These are phyloP conservation scores for Trichoderma aggressivum DNA, from an alignment of 2,329 filamentous ascomycete species.

Conservation along the genomic window DNA sequence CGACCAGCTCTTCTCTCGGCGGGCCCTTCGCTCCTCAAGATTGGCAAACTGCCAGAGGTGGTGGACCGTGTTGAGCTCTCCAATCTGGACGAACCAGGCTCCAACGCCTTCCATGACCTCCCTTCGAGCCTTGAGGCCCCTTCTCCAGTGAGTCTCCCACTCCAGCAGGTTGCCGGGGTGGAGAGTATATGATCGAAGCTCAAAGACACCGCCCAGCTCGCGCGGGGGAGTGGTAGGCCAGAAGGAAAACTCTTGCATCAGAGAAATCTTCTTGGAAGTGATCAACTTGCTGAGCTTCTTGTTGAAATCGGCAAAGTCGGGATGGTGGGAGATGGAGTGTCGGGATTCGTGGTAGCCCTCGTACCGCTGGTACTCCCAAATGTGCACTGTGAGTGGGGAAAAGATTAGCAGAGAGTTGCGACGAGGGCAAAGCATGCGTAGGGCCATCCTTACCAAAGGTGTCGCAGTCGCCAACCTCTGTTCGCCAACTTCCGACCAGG, in stretches of 20 bases:
- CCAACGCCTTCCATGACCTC: conserved; percentile 99
- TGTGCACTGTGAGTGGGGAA: conserved; percentile 66
- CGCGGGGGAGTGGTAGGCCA: conserved; percentile 95
- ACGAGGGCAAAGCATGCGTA: neutral
- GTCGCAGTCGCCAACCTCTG: conserved; percentile 94
- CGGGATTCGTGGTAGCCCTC: conserved; percentile 91
- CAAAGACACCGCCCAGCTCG: conserved; percentile 86
- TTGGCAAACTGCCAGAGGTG: conserved; percentile 99
- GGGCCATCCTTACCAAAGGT: conserved; percentile 70
- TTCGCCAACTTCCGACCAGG: conserved; percentile 95
- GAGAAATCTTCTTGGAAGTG: conserved; percentile 75
- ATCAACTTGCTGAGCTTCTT: conserved; percentile 82
- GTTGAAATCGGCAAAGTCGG: conserved; percentile 81
- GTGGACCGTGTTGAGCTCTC: conserved; percentile 95
- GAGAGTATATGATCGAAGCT: conserved; percentile 92
- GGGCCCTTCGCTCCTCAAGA: conserved; percentile 84
- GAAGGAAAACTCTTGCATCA: conserved; percentile 99
- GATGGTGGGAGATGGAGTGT: conserved; percentile 76
- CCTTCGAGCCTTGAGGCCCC: conserved; percentile 81
- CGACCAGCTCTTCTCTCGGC: conserved; percentile 92
- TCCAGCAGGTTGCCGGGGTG: conserved; percentile 94
- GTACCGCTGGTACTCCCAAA: conserved; percentile 99
- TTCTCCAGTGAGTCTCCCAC: conserved; percentile 98
- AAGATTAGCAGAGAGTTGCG: neutral
- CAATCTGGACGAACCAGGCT: conserved; percentile 98